A percentile compares a stretch with the other conserved stretches of the same genome.
These are phyloP conservation scores for Coniochaeta prunicola DNA, from an alignment of 2,329 filamentous ascomycete species.

Conservation along the genomic window DNA sequence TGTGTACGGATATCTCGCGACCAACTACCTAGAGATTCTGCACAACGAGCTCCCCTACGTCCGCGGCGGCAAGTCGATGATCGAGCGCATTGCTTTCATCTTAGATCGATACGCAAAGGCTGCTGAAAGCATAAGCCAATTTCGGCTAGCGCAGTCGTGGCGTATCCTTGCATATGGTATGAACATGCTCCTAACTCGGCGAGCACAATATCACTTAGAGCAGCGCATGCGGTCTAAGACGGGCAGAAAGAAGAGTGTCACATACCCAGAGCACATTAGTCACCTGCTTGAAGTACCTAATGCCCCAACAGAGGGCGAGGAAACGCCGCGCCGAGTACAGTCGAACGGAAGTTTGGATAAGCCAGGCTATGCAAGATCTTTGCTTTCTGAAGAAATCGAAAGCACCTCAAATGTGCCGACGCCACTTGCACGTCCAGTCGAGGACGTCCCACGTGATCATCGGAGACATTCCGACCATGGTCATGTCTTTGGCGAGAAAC, in stretches of 20 bases:
- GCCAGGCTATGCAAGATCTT: slow-evolving; percentile 29
- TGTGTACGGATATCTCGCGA: slow-evolving; percentile 49
- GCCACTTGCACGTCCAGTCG: slow-evolving; percentile 47
- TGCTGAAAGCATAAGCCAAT: slow-evolving; percentile 49
- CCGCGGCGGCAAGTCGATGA: slow-evolving; percentile 28
- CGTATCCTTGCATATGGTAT: slow-evolving; percentile 51
- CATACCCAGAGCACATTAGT: slow-evolving; percentile 17
- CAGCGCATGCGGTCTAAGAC: slow-evolving; percentile 31
- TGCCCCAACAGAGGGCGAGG: slow-evolving; percentile 22
- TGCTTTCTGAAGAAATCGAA: slow-evolving; percentile 49
- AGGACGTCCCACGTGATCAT: slow-evolving; percentile 21
- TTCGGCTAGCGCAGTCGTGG: slow-evolving; percentile 58
- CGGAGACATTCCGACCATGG: slow-evolving; percentile 16
- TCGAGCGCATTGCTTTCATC: slow-evolving; percentile 40
- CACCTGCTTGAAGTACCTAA: slow-evolving; percentile 17
- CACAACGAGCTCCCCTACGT: slow-evolving; percentile 37
- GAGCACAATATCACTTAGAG: slow-evolving; percentile 52
- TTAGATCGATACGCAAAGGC: slow-evolving; percentile 50
- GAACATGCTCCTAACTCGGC: slow-evolving; percentile 42
- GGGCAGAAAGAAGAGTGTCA: slow-evolving; percentile 19
- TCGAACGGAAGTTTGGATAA: slow-evolving; percentile 26
- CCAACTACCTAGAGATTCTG: slow-evolving; percentile 48
- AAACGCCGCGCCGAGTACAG: slow-evolving; percentile 27
- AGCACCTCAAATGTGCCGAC: slow-evolving; percentile 58
- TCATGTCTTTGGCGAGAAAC: slow-evolving; percentile 23